Conservation (phyloP, 2,329 filamentous ascomycete genomes). For the Alternaria sp. region DNA sequence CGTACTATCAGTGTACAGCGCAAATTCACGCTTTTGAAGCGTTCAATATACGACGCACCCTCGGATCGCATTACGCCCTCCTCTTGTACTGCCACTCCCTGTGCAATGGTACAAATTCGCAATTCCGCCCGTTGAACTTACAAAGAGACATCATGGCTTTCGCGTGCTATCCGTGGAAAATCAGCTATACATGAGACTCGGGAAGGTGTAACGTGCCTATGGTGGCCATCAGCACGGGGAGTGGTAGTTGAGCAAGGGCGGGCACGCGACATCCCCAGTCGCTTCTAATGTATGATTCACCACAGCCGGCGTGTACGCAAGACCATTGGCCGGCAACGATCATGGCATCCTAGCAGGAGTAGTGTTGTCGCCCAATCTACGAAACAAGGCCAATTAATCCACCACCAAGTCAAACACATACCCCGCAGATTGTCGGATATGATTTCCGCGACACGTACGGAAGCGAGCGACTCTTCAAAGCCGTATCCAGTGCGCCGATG, state of each 20-base stretch:
- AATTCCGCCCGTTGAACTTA: no score
- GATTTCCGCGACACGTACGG: background rate
- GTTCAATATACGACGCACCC: background rate
- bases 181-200: background rate
- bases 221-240: background rate
- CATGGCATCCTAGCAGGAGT: background rate
- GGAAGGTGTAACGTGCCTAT: background rate
- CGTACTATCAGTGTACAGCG: background rate
- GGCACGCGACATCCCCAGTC: background rate
- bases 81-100: background rate
- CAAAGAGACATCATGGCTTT: no score
- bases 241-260: background rate
- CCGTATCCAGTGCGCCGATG: background rate
- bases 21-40: background rate
- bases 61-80: background rate
- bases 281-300: background rate
- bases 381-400: background rate
- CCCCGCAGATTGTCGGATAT: background rate
- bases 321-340: background rate
- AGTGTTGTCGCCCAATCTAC: background rate
- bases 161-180: background rate
- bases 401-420: background rate
- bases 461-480: background rate
- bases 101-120: no score
- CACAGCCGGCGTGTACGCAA: background rate